A percentile compares a stretch with the other conserved stretches of the same genome.
Conservation (phyloP, 2,329 filamentous ascomycete species). For the Elsinoe arachidis region DNA sequence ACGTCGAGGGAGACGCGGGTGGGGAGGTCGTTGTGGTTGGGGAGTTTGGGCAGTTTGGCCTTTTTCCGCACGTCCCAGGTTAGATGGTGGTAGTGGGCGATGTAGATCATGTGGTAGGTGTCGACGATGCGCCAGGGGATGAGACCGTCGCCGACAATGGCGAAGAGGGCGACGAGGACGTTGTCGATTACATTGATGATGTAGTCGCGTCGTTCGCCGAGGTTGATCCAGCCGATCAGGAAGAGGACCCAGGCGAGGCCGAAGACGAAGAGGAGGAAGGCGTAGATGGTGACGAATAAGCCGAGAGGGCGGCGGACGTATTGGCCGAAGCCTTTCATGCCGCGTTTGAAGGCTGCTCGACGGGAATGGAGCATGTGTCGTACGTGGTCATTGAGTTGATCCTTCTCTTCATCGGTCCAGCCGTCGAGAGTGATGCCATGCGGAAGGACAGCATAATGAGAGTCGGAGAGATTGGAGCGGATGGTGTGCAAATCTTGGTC, state of each 20-base stretch:
- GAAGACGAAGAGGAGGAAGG: conserved; percentile 72
- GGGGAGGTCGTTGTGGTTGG: conserved; percentile 62
- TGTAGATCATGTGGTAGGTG: conserved; percentile 80
- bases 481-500: conserved; percentile 36
- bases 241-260: conserved; percentile 86
- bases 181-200: conserved; percentile 49
- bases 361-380: conserved; percentile 80
- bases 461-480: conserved; percentile 58
- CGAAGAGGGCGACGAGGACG: conserved; percentile 54
- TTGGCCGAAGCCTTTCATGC: conserved; percentile 70
- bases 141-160: conserved; percentile 52
- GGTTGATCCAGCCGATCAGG: conserved; percentile 78
- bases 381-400: conserved; percentile 74
- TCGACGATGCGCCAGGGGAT: conserved; percentile 68
- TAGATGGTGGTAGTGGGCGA: conserved; percentile 61
- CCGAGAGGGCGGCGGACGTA: conserved; percentile 68
- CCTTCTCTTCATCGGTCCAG: conserved; percentile 67
- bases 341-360: conserved; percentile 68
- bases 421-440: conserved; percentile 63
- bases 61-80: conserved; percentile 58
- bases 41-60: conserved; percentile 51
- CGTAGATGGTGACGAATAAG: conserved; percentile 76
- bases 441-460: conserved; percentile 70
- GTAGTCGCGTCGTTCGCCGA: conserved; percentile 61
- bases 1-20: conserved; percentile 21